Evolutionary conservation across 371 early-diverging fungal genomes (phyloP), one percentile per base, ranked within the genome.

Genomic region (Cladochytrium tenue): DNA sequence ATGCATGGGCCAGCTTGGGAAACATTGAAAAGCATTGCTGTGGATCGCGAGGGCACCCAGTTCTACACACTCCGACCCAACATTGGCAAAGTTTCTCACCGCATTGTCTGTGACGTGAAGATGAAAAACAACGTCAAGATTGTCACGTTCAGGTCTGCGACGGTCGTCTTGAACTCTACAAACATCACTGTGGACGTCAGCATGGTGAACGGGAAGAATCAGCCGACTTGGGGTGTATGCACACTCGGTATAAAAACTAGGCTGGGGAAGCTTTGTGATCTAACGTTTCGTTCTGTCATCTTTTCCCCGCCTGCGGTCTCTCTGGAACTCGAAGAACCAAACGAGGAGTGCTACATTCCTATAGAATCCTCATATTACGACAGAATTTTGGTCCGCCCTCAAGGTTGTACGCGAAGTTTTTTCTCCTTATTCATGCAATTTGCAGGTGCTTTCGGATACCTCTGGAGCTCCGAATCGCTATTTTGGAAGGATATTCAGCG

Each of bases 1-100:
- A 83, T 96, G 60, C 85, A 91, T 56, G 91, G 93, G 30, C 90
- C 90, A 1, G 76, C 87, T 61, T 96, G 96, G 95, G 94, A 96
- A 70, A 90, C 93, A 61, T 75, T 95, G 30, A 93, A 92, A 56
- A 88, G 89, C 31, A 87, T 96, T 34, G 75, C 88, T 23, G 90
- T 98, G 0, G 97, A 97, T 74, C 83, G 88, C 2, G 96, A 95
- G 73, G 95, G 95, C 2, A 83, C 85, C 31, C 83, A 83, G 59
- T 75, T 88, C 51, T 92, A 94, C 68, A 71, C 85, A 2, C 78
- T 98, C 62, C 82, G 89, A 4, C 97, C 97, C 0, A 81, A 87
- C 30, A 59, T 95, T 27, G 85, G 92, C 32, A 82, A 85, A 51
- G 88, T 95, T 3, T 76, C 87, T 27, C 94, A 97, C 70, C 88